Percentiles rank a stretch among this genome's conserved stretches.
phyloP scores from a whole-genome alignment of 495 filamentous ascomycete species.

The Aspergillus bertholletiae region DNA sequence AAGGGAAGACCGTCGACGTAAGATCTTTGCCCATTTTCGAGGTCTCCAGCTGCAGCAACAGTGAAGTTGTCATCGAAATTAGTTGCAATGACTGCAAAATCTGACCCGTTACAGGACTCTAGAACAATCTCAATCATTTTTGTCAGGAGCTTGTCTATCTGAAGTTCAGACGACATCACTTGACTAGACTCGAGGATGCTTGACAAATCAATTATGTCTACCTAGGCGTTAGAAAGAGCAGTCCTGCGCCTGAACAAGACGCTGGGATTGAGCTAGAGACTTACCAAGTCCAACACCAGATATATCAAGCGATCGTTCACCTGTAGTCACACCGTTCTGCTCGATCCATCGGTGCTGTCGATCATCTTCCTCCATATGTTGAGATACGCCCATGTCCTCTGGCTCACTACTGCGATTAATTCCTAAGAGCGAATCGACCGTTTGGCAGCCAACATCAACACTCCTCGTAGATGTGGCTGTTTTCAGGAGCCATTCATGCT shows the following conservation, averaged over 20 bases:
- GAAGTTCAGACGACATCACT: constrained; percentile 83
- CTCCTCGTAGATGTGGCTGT: constrained; percentile 58
- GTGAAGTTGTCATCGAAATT: constrained; percentile 71
- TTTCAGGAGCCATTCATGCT: constrained; percentile 69
- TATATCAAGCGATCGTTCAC: constrained; percentile 39
- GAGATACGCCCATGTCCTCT: constrained; percentile 36
- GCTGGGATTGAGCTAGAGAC: not conserved
- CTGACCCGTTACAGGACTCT: constrained; percentile 78
- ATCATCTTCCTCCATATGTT: constrained; percentile 53
- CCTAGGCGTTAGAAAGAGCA: constrained; percentile 19
- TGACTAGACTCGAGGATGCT: constrained; percentile 86
- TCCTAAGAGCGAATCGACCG: constrained; percentile 47
- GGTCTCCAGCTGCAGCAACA: constrained; percentile 72
- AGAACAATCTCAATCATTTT: constrained; percentile 91
- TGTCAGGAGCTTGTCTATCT: constrained; percentile 76
- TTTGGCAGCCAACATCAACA: constrained; percentile 72
- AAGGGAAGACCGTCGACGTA: constrained; percentile 63
- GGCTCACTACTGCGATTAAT: constrained; percentile 55
- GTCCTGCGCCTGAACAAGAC: constrained; percentile 13
- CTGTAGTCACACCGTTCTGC: constrained; percentile 47
- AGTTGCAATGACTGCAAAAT: constrained; percentile 73
- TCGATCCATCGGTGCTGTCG: constrained; percentile 72
- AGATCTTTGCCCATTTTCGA: constrained; percentile 54
- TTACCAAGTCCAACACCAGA: constrained; percentile 43
- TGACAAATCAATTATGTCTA: constrained; percentile 81